Base-by-base conservation (phyloP, 2,329 filamentous ascomycete genomes). In the Aspergillus pseudoviridinutans region DNA sequence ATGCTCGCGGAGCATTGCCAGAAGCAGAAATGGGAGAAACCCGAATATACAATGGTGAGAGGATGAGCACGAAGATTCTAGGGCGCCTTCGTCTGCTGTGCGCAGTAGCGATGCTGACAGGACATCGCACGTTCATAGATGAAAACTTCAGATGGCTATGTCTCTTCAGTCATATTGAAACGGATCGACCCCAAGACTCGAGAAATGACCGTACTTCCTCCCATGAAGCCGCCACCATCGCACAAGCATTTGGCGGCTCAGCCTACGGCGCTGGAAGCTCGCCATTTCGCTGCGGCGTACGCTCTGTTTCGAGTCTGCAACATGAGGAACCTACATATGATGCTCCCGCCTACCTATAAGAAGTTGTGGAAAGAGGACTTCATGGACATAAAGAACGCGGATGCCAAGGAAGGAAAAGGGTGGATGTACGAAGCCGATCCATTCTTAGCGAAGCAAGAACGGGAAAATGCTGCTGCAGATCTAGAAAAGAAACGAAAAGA, bases 401-500 rank as follows among this genome's bases (percentile, higher is more conserved):
- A 97, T 66, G 79, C 91, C 51, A 89, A 87, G 68, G 87, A 90
- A 46, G 92, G 83, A 6, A 85, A 85, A 61, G 88, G 79, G 0
- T 97, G 92, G 89, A 87, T 96, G 84, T 99, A 97, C 73, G 92
- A 96, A 66, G 91, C 92, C 10, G 94, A 99, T 68, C 94, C 94
- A 0, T 99, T 99, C 77, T 84, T 87, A 58, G 87, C 91, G 0
- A 82, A 89, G 61, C 84, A 87, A 64, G 90, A 95, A 73, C 82
- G 90, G 53, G 89, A 96, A 65, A 89, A 92, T 66, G 87, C 89
- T 8, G 90, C 89, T 61, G 86, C 84, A 1, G 80, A 85, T 2
- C 84, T 87, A 49, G 89, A 92, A 68, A 96, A 94, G 81, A 91
- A 91, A 76, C 83, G 87, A 57, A 86, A 84, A 61, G 90, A 94